A percentile compares a stretch with the other conserved stretches of the same genome.
Conservation (phyloP, 352 stramenopile genomes). For the Peronospora tabacina region DNA sequence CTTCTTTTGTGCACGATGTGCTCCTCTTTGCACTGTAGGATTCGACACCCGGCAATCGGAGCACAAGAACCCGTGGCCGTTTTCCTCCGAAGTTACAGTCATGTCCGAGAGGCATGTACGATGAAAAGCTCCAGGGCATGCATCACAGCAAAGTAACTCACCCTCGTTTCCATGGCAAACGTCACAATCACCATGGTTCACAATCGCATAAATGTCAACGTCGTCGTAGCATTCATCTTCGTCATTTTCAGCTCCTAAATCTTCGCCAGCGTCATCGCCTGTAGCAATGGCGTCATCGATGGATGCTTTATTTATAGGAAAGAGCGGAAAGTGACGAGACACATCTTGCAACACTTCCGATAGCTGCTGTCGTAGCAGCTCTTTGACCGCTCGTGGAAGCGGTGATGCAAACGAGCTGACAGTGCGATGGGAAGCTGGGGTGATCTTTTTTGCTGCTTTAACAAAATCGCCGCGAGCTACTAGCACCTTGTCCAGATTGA, state of each 20-base stretch:
- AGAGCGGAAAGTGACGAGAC: conserved; percentile 49
- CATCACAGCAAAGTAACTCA: conserved; percentile 52
- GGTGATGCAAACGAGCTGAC: conserved; percentile 68
- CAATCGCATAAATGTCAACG: conserved; percentile 57
- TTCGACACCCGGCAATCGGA: conserved; percentile 36
- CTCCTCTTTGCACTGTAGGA: conserved; percentile 22
- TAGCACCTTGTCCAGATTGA: conserved; percentile 62
- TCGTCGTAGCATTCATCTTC: conserved; percentile 50
- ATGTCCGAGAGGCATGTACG: conserved; percentile 27
- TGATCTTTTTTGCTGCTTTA: conserved; percentile 74
- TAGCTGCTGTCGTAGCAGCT: conserved; percentile 36
- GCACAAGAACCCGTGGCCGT: conserved; percentile 32
- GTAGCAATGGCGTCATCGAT: conserved; percentile 32
- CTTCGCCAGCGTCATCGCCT: conserved; percentile 4
- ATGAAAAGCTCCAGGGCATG: conserved; percentile 62
- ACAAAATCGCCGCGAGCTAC: conserved; percentile 67
- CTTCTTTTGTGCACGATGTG: conserved; percentile 25
- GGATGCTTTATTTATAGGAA: conserved; percentile 40
- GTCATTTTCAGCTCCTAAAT: conserved; percentile 6
- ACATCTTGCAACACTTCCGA: conserved; percentile 38
- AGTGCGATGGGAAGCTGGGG: conserved; percentile 62
- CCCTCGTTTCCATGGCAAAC: conserved; percentile 57
- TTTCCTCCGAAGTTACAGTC: conserved; percentile 4
- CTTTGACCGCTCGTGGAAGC: conserved; percentile 51
- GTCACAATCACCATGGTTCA: conserved; percentile 57